Evolutionary conservation across 2,329 filamentous ascomycete genomes (phyloP).

Genomic region (Cryphonectria parasitica): DNA sequence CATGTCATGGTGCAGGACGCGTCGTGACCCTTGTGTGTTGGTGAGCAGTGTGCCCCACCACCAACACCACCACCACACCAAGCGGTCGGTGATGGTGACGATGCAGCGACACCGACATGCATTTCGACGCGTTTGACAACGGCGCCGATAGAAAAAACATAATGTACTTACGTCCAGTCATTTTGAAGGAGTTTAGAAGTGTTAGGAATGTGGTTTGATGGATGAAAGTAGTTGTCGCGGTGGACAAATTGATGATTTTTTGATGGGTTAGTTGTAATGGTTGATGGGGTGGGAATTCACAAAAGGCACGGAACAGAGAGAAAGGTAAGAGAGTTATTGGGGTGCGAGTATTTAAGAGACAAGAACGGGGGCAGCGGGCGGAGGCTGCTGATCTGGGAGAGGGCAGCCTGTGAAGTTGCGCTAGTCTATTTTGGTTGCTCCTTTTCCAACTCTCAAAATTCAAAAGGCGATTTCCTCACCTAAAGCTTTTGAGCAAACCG

Average conservation of each 20-base stretch:
- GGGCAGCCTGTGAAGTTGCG: slow-evolving; percentile 21
- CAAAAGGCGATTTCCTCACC: slow-evolving; percentile 12
- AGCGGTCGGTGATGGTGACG: slow-evolving; percentile 31
- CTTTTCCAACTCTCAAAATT: slow-evolving; percentile 19
- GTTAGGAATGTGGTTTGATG: slow-evolving; percentile 25
- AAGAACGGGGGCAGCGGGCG: background rate
- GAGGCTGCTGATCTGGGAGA: slow-evolving; percentile 22
- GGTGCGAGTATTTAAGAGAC: slow-evolving; percentile 24
- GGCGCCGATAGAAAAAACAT: slow-evolving; percentile 19
- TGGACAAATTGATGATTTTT: slow-evolving; percentile 38
- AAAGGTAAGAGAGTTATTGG: slow-evolving; percentile 18
- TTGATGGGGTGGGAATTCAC: slow-evolving; percentile 34
- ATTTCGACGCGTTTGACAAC: slow-evolving; percentile 15
- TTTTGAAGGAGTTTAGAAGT: slow-evolving; percentile 52
- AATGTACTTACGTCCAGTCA: slow-evolving; percentile 58
- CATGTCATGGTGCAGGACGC: slow-evolving; percentile 35
- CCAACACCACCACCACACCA: slow-evolving; percentile 26
- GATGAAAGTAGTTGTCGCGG: slow-evolving; percentile 40
- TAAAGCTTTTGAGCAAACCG: background rate
- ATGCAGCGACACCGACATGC: slow-evolving; percentile 16
- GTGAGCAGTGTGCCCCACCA: slow-evolving; percentile 34
- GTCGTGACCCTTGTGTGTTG: slow-evolving; percentile 29
- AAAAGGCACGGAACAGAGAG: slow-evolving; percentile 4
- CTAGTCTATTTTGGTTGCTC: slow-evolving; percentile 31
- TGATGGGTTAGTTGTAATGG: slow-evolving; percentile 35